Conservation (phyloP, 129 eudicot species). For the Saposhnikovia divaricata region DNA sequence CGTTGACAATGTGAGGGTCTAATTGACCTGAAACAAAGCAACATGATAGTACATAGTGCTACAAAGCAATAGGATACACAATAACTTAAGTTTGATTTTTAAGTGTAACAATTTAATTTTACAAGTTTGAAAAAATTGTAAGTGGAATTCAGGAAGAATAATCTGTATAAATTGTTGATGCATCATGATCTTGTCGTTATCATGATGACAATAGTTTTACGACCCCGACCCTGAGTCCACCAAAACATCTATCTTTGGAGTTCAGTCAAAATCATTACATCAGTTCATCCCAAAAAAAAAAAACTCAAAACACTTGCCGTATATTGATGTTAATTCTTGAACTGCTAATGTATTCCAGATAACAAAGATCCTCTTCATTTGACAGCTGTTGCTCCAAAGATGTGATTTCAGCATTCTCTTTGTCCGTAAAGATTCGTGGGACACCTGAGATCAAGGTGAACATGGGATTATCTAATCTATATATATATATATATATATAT, state of each 20-base stretch:
- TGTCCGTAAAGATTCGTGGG: constrained; percentile 76
- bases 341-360: constrained; percentile 65
- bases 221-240: background rate
- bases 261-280: background rate
- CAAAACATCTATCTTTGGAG: background rate
- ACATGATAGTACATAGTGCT: background rate
- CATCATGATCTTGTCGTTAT: background rate
- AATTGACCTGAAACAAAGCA: background rate
- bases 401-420: constrained; percentile 60
- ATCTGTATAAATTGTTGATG: background rate
- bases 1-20: too few relatives aligned
- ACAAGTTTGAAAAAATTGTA: background rate
- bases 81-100: background rate
- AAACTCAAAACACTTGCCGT: constrained; percentile 68
- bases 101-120: background rate
- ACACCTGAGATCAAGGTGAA: constrained; percentile 43
- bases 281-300: background rate
- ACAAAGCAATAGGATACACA: background rate
- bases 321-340: constrained; percentile 97
- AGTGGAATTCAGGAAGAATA: background rate
- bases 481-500: background rate
- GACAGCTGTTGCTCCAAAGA: constrained; percentile 44
- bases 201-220: background rate
- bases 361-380: constrained; percentile 36
- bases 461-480: background rate